Conservation (phyloP, 2,329 filamentous ascomycete genomes). For the Sporothrix brunneoviolacea region DNA sequence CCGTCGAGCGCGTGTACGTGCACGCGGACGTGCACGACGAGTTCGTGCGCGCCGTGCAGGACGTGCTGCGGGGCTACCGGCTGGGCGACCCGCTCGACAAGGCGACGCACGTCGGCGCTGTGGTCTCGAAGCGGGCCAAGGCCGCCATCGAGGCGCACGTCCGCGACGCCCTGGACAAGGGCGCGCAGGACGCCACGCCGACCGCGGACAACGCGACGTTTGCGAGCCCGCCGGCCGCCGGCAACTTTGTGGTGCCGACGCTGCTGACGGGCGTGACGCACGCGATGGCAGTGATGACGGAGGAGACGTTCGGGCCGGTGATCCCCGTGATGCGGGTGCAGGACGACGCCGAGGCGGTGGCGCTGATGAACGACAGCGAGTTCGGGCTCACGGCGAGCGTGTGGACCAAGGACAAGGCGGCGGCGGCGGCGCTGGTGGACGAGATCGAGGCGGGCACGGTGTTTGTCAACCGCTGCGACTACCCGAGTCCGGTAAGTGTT, state of each 20-base stretch:
- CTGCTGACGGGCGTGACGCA: slow-evolving; percentile 75
- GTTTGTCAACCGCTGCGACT: slow-evolving; percentile 93
- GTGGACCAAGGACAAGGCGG: slow-evolving; percentile 82
- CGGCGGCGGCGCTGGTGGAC: slow-evolving; percentile 69
- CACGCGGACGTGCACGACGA: slow-evolving; percentile 75
- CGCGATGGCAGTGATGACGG: slow-evolving; percentile 79
- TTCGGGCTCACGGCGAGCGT: slow-evolving; percentile 95
- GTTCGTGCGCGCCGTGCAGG: slow-evolving; percentile 73
- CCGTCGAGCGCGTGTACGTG: slow-evolving; percentile 86
- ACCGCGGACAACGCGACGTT: slow-evolving; percentile 63
- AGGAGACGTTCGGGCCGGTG: slow-evolving; percentile 91
- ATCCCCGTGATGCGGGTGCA: slow-evolving; percentile 86
- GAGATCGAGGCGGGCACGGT: slow-evolving; percentile 88
- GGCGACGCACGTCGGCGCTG: slow-evolving; percentile 76
- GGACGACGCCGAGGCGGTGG: slow-evolving; percentile 71
- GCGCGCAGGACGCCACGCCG: slow-evolving; percentile 78
- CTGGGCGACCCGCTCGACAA: slow-evolving; percentile 82
- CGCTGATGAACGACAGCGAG: slow-evolving; percentile 88
- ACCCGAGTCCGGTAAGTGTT: slow-evolving; percentile 72
- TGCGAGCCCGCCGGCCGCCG: slow-evolving; percentile 61
- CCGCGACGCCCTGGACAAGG: slow-evolving; percentile 73
- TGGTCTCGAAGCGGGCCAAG: slow-evolving; percentile 74
- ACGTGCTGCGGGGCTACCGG: slow-evolving; percentile 73
- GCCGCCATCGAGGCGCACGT: slow-evolving; percentile 72
- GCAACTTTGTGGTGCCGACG: slow-evolving; percentile 84